Base-by-base conservation (phyloP, 148 eudicot genomes). In the Camellia japonica region DNA sequence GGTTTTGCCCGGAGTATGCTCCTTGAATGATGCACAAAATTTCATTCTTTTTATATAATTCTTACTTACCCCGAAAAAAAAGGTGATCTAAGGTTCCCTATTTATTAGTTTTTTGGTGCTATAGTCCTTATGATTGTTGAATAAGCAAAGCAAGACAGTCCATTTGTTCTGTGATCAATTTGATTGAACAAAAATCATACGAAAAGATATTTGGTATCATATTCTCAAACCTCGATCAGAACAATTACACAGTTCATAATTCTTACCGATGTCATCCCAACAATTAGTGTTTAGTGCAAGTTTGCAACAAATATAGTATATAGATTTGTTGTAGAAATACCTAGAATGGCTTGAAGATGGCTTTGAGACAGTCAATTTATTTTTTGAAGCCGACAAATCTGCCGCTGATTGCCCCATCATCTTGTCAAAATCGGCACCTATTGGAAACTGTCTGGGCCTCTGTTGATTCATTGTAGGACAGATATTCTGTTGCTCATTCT, bases 281-380 rank as follows among this genome's bases (percentile, higher is more conserved):
- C 23, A 49, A 71, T 19, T 38, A 71, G 52, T 7, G 23, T 71
- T 71, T 70, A 18, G 38, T 8, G 20, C 15, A 65, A 10, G 9
- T 20, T 19, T 2, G 38, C 13, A 20, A 54, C 73, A 49, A 47
- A n/a, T 19, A 71, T 19, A 47, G 6, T 18, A n/a, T 11, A 60
- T 46, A 60, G n/a, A 43, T 43, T n/a, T 46, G 54, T 60, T 59
- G 43, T 46, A n/a, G 52, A 76, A 44, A 41, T 76, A 76, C 78
- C 78, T 76, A 20, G 78, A 42, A 47, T 76, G 52, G 69, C 78
- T 76, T 62, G 78, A 76, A 46, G 69, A 76, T 63, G 58, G 78
- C 68, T 15, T 76, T 20, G 69, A 76, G 78, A 49, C 43, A 76
- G 56, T 49, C 15, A 75, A 75, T 19, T 43, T 60, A 18, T 60